These are phyloP conservation scores for Phaeosphaeria sp. DNA, from an alignment of 2,329 filamentous ascomycete genomes.

Conservation along the genomic window DNA sequence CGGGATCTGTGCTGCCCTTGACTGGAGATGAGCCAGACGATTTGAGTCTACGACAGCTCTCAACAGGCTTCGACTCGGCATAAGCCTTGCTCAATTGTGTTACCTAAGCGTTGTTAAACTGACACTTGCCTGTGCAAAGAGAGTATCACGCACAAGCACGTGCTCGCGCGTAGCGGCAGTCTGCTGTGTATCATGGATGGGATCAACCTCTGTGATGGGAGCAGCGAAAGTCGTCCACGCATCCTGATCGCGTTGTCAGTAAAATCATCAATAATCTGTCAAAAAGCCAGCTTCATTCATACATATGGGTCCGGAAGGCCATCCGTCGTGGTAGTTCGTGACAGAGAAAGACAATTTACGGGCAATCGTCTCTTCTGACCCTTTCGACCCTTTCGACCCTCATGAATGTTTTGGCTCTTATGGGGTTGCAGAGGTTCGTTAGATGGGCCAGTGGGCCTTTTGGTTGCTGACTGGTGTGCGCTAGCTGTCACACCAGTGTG, in stretches of 20 bases:
- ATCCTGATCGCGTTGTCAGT: constrained; percentile 16
- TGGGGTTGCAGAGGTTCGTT: neutral
- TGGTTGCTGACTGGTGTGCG: neutral
- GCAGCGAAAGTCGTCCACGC: constrained; percentile 4
- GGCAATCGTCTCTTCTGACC: constrained; percentile 30
- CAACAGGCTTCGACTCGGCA: neutral
- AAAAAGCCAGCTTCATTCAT: constrained; percentile 12
- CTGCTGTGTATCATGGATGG: constrained; percentile 36
- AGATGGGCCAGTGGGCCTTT: neutral
- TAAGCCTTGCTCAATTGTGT: neutral
- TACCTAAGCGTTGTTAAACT: neutral
- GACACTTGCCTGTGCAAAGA: neutral
- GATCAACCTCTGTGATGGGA: constrained; percentile 22
- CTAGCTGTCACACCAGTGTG: neutral
- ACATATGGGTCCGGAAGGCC: constrained; percentile 36
- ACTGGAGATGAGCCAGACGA: neutral
- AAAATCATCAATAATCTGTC: neutral
- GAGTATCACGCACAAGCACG: neutral
- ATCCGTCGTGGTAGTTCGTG: constrained; percentile 35
- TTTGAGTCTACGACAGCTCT: neutral
- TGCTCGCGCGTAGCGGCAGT: neutral
- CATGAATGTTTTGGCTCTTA: too few species aligned
- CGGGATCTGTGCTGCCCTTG: neutral
- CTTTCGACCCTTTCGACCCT: neutral
- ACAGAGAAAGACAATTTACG: constrained; percentile 34